phyloP scores from a whole-genome alignment of 225 moss, liverwort and hornwort genomes.

The Pleurozium schreberi region DNA sequence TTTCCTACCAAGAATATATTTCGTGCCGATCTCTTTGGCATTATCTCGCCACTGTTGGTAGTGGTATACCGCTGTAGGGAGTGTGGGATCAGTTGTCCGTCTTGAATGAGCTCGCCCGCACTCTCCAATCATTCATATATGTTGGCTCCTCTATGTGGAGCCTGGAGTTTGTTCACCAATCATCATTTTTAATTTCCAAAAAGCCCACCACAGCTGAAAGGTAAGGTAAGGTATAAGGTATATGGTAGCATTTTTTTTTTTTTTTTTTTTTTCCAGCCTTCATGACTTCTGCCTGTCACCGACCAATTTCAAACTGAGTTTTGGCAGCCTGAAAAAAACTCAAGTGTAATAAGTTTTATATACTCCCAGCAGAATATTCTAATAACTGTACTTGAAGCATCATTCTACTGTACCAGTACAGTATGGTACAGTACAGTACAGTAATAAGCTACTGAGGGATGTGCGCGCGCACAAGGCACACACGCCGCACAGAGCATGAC shows the following conservation, averaged over 20 bases:
- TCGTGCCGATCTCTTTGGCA: neutral
- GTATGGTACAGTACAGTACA: no score
- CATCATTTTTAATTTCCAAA: neutral
- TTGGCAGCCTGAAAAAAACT: neutral
- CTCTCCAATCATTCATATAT: neutral
- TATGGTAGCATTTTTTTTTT: no score
- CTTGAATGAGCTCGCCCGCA: neutral
- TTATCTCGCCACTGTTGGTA: no score
- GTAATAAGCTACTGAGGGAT: neutral
- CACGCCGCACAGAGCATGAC: neutral
- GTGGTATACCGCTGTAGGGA: rapidly evolving
- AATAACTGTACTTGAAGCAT: neutral
- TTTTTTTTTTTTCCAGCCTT: no score
- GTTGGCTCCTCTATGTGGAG: neutral
- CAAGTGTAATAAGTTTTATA: neutral
- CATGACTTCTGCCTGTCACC: neutral
- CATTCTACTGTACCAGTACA: neutral
- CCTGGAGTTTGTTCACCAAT: neutral
- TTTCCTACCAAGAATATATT: neutral
- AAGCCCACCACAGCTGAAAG: neutral
- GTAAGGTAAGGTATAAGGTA: no score
- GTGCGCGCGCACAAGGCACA: neutral
- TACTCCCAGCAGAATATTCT: neutral
- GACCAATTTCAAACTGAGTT: neutral
- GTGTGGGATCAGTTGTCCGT: no score